Evolutionary conservation across 148 eudicot species (phyloP).

Genomic region (Polygonum maritimum): DNA sequence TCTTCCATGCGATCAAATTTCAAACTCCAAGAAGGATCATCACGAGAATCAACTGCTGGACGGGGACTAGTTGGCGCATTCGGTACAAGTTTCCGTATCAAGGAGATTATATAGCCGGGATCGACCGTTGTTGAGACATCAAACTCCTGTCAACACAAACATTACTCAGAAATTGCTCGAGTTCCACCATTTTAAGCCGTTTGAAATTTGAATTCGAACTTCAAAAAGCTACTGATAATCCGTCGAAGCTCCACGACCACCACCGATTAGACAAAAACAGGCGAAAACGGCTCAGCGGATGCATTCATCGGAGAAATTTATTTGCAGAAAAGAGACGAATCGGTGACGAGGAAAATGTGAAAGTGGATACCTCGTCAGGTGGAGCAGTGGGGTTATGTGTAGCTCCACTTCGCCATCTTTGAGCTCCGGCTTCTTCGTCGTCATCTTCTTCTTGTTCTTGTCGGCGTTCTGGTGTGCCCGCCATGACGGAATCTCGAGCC

Average conservation of each 20-base stretch:
- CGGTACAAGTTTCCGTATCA: slow-evolving; percentile 83
- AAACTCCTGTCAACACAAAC: slow-evolving; percentile 41
- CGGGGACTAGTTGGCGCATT: slow-evolving; percentile 19
- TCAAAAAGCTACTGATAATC: neutral
- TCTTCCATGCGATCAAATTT: slow-evolving; percentile 23
- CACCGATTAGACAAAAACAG: neutral
- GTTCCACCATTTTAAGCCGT: neutral
- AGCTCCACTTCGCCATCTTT: slow-evolving; percentile 17
- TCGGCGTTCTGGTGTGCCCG: neutral
- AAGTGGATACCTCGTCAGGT: slow-evolving; percentile 42
- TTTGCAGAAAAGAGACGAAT: neutral
- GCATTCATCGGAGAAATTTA: neutral
- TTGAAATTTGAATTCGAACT: neutral
- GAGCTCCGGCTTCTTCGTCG: slow-evolving; percentile 12
- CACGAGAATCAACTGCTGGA: slow-evolving; percentile 16
- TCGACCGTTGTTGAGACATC: slow-evolving; percentile 87
- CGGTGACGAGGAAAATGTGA: too few relatives aligned
- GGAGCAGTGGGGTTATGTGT: slow-evolving; percentile 68
- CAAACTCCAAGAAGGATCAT: slow-evolving; percentile 15
- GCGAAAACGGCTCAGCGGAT: neutral
- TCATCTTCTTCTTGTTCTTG: slow-evolving; percentile 11
- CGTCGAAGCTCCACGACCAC: too few relatives aligned
- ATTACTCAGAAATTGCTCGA: neutral
- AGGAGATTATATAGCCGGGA: slow-evolving; percentile 80
- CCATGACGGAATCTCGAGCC: slow-evolving; percentile 1